Percentiles rank a stretch among this genome's conserved stretches.
These are phyloP conservation scores for Solanum hybrid DNA, from an alignment of 305 asterid genomes.

Conservation along the genomic window DNA sequence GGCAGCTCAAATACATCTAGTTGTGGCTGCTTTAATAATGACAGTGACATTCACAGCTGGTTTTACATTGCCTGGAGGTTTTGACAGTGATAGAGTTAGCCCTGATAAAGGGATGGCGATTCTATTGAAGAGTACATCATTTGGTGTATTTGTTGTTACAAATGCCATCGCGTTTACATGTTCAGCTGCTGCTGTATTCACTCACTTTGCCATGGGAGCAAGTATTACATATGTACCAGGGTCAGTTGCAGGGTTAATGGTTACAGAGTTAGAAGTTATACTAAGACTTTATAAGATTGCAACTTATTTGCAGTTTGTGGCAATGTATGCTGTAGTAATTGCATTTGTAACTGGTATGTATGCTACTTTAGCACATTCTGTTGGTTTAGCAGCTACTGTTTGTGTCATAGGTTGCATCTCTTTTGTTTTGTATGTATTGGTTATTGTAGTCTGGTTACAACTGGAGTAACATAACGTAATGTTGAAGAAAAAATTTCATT, in stretches of 20 bases:
- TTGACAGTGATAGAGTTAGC: not conserved
- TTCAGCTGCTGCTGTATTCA: conserved; percentile 9
- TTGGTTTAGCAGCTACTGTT: not conserved
- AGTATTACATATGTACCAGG: not conserved
- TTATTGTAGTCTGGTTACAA: not conserved
- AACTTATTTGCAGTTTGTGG: not conserved
- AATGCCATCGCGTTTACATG: conserved; percentile 6
- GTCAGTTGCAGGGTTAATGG: not conserved
- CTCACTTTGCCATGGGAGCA: not conserved
- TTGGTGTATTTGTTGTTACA: conserved; percentile 6
- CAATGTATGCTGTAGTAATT: not conserved
- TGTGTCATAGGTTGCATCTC: not conserved
- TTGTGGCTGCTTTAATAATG: conserved; percentile 16
- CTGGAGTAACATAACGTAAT: not conserved
- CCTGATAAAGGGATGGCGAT: conserved; percentile 11
- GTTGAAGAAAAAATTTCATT: not conserved
- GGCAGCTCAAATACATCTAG: conserved; percentile 6
- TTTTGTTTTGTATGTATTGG: not conserved
- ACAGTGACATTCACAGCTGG: conserved; percentile 21
- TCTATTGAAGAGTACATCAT: conserved; percentile 5
- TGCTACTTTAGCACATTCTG: not conserved
- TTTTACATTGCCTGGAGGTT: conserved; percentile 20
- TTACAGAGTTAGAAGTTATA: not conserved
- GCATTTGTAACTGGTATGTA: not conserved
- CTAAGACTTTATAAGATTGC: not conserved